Percentiles rank a stretch among this genome's conserved stretches.
Evolutionary conservation across 2,329 filamentous ascomycete genomes (phyloP).

Genomic region (Pseudocercospora cruenta): DNA sequence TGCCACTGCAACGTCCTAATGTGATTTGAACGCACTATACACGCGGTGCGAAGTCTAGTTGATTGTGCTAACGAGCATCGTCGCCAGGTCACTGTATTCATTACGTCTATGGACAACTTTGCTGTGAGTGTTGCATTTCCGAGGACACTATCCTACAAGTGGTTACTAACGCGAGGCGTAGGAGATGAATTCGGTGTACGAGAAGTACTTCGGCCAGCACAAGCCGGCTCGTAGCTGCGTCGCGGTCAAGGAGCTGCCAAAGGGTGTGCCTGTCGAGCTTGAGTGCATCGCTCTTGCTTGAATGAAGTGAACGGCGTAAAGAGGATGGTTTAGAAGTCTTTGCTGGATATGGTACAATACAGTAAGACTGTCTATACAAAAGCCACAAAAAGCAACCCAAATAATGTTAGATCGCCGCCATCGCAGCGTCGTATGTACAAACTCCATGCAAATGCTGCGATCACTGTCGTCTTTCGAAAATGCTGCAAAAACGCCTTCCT

Average conservation of each 20-base stretch:
- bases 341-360: slow-evolving; percentile 9
- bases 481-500: background rate
- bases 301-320: background rate
- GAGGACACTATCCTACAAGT: background rate
- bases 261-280: slow-evolving; percentile 85
- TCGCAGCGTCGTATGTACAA: slow-evolving; percentile 4
- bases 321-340: background rate
- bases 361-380: slow-evolving; percentile 1
- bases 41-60: slow-evolving; percentile 7
- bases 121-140: slow-evolving; percentile 59
- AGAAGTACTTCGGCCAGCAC: slow-evolving; percentile 72
- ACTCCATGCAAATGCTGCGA: background rate
- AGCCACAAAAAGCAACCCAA: background rate
- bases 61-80: slow-evolving; percentile 10
- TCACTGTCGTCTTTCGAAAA: background rate
- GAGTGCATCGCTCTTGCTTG: slow-evolving; percentile 72
- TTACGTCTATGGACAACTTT: slow-evolving; percentile 90
- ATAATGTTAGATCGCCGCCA: background rate
- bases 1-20: background rate
- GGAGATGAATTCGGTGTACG: slow-evolving; percentile 73
- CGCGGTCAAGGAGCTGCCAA: slow-evolving; percentile 84
- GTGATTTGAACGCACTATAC: background rate
- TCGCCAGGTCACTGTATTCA: slow-evolving; percentile 67
- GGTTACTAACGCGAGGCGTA: background rate
- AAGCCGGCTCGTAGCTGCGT: slow-evolving; percentile 90